Evolutionary conservation across 495 filamentous ascomycete species (phyloP).

Genomic region (Neurospora intermedia): DNA sequence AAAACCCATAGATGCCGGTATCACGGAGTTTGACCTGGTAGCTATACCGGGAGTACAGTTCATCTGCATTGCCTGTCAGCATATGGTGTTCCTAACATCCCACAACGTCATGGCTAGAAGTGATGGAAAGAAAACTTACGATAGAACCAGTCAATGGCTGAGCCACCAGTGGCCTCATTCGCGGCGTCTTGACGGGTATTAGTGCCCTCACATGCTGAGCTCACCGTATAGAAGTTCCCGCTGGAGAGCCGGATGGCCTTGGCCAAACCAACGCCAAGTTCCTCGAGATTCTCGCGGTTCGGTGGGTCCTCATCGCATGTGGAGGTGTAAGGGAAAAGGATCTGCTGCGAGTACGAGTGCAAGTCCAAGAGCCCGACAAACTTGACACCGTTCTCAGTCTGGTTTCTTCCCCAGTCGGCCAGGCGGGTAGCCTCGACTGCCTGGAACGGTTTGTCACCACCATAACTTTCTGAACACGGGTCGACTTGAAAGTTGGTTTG

Average conservation of each 20-base stretch:
- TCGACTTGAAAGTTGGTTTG: constrained; percentile 53
- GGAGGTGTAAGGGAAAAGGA: constrained; percentile 87
- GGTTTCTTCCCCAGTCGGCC: constrained; percentile 76
- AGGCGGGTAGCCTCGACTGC: constrained; percentile 65
- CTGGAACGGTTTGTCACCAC: constrained; percentile 75
- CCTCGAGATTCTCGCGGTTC: constrained; percentile 80
- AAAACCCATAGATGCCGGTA: constrained; percentile 86
- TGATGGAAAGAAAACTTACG: constrained; percentile 22
- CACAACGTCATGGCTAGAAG: not conserved
- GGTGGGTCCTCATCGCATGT: constrained; percentile 69
- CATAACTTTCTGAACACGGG: constrained; percentile 87
- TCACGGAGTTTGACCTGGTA: constrained; percentile 95
- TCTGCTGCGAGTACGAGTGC: constrained; percentile 92
- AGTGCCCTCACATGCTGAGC: constrained; percentile 82
- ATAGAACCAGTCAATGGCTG: constrained; percentile 93
- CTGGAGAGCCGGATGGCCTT: constrained; percentile 75
- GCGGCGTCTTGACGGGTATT: constrained; percentile 27
- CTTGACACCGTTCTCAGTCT: constrained; percentile 59
- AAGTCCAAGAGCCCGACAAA: constrained; percentile 82
- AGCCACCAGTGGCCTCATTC: constrained; percentile 51
- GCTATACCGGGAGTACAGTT: constrained; percentile 67
- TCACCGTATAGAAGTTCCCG: constrained; percentile 66
- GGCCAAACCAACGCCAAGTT: constrained; percentile 78
- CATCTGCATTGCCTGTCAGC: constrained; percentile 28
- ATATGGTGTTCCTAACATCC: constrained; percentile 1